Percentiles rank a stretch among this genome's conserved stretches.
phyloP scores from a whole-genome alignment of 208 protist genomes.

The Vickermania ingenoplastis region DNA sequence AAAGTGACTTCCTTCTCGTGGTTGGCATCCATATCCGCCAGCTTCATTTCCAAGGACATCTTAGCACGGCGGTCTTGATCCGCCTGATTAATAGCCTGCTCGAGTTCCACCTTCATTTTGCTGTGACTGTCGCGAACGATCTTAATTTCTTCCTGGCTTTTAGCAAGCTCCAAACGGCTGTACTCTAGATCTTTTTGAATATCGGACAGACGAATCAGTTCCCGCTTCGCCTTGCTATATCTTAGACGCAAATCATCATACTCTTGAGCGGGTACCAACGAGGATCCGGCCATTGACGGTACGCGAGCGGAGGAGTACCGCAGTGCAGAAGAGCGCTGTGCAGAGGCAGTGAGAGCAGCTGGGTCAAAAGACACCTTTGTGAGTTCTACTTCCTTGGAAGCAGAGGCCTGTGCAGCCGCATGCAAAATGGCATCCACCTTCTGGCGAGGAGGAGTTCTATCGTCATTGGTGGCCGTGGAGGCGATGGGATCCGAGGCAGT shows the following conservation, averaged over 20 bases:
- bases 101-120: constrained; percentile 35
- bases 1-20: constrained; percentile 45
- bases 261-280: constrained; percentile 36
- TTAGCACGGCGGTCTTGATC: constrained; percentile 45
- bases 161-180: constrained; percentile 57
- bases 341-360: constrained; percentile 20
- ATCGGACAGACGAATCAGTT: constrained; percentile 64
- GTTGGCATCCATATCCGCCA: constrained; percentile 18
- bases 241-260: constrained; percentile 70
- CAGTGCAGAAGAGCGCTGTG: constrained; percentile 21
- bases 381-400: constrained; percentile 39
- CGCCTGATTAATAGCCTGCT: constrained; percentile 33
- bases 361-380: constrained; percentile 47
- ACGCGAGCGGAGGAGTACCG: constrained; percentile 43
- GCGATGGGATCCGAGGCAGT: not conserved
- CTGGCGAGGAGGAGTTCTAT: not conserved
- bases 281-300: constrained; percentile 44
- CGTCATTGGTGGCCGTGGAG: not conserved
- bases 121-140: constrained; percentile 34
- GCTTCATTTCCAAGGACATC: constrained; percentile 13
- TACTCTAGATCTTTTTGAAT: constrained; percentile 74
- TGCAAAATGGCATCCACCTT: not conserved
- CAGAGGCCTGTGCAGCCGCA: not conserved
- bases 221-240: constrained; percentile 61
- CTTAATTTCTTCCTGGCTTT: constrained; percentile 55